Evolutionary conservation across 2,329 filamentous ascomycete genomes (phyloP).

Genomic region (Ilyonectria robusta): DNA sequence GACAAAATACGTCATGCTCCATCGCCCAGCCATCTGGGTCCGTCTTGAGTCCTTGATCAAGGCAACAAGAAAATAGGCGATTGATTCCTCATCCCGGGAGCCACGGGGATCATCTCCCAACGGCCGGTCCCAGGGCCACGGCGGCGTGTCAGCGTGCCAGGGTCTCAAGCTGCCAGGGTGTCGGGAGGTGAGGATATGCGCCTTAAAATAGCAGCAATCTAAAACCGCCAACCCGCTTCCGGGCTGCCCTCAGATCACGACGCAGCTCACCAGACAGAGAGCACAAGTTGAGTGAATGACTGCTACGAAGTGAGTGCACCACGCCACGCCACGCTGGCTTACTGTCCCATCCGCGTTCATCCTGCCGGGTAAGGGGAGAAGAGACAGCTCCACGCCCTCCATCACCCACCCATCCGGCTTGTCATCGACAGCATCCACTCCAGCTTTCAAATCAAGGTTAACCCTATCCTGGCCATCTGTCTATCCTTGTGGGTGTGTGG

Average conservation of each 20-base stretch:
- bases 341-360: not conserved
- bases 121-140: not conserved
- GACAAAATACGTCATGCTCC: not conserved
- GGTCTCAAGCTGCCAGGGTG: not conserved
- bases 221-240: not conserved
- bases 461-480: not conserved
- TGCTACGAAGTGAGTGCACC: not conserved
- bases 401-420: not conserved
- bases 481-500: not conserved
- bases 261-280: not conserved
- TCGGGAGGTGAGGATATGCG: not conserved
- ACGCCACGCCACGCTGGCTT: not conserved
- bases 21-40: not conserved
- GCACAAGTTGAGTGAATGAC: not conserved
- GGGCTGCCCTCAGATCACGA: not conserved
- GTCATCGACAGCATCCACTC: not conserved
- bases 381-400: not conserved
- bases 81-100: not conserved
- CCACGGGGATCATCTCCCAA: not conserved
- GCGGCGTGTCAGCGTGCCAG: not conserved
- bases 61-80: not conserved
- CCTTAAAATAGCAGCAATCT: constrained; percentile 11
- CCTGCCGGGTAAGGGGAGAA: not conserved
- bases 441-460: constrained; percentile 6
- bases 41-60: not conserved